These are phyloP conservation scores for Alternaria sp. DNA, from an alignment of 2,329 filamentous ascomycete genomes.

Conservation along the genomic window DNA sequence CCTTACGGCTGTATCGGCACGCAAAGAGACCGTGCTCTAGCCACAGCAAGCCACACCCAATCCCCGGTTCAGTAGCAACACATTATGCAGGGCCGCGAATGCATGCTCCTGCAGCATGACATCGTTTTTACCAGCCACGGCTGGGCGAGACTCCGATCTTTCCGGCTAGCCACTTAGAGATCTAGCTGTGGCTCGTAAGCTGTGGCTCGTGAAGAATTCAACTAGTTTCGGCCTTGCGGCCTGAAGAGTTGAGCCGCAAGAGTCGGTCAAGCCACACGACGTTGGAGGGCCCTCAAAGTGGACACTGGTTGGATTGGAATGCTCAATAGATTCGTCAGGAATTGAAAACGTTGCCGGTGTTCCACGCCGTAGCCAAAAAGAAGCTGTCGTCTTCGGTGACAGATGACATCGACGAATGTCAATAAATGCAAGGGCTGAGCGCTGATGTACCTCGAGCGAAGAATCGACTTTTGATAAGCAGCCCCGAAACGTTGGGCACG, in stretches of 20 bases:
- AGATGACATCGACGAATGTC: background rate
- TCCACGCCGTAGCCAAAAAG: background rate
- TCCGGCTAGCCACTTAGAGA: constrained; percentile 15
- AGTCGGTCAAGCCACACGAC: constrained; percentile 2
- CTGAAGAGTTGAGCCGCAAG: background rate
- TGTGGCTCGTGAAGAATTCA: background rate
- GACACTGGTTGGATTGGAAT: background rate
- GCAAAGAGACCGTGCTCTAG: constrained; percentile 33
- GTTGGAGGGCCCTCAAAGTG: background rate
- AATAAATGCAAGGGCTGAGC: background rate
- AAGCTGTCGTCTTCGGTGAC: background rate
- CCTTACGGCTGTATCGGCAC: constrained; percentile 22
- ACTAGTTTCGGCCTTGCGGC: constrained; percentile 11
- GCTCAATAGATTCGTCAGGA: background rate
- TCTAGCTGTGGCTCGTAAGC: constrained; percentile 2
- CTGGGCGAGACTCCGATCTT: constrained; percentile 24
- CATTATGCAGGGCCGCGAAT: constrained; percentile 17
- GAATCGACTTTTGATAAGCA: background rate
- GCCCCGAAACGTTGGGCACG: background rate
- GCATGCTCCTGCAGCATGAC: constrained; percentile 27
- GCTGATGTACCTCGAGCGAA: background rate
- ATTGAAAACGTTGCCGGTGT: background rate
- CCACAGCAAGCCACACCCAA: constrained; percentile 37
- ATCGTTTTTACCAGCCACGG: constrained; percentile 7
- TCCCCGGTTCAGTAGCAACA: constrained; percentile 14